Percentiles rank a stretch among this genome's conserved stretches.
Conservation (phyloP, 352 stramenopile species). For the Pythium dissimile region DNA sequence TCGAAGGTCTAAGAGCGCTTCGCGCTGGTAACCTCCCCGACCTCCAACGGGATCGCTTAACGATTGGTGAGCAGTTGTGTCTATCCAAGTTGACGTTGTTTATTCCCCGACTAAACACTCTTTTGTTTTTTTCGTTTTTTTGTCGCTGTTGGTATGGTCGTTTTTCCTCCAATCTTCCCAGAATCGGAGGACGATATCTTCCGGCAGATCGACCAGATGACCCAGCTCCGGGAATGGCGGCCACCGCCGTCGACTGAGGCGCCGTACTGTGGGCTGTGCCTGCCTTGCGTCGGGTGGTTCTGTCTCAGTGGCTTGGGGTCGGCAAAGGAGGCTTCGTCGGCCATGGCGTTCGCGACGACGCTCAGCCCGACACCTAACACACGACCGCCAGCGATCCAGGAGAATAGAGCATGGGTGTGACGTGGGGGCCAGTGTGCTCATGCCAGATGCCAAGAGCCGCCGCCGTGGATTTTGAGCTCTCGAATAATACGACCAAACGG, state of each 20-base stretch:
- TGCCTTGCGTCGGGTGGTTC: neutral
- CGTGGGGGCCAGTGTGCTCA: too few species aligned
- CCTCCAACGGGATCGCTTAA: slow-evolving; percentile 39
- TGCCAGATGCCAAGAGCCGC: too few species aligned
- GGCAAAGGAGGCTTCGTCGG: neutral
- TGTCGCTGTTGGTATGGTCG: neutral
- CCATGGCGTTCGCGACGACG: neutral
- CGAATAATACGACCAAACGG: too few species aligned
- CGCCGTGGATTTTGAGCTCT: too few species aligned
- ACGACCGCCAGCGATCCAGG: neutral
- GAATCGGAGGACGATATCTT: slow-evolving; percentile 79
- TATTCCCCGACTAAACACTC: too few species aligned
- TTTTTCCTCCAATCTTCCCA: slow-evolving; percentile 12
- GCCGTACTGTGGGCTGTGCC: slow-evolving; percentile 1
- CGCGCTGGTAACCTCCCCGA: slow-evolving; percentile 40
- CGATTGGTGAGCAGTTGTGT: slow-evolving; percentile 46
- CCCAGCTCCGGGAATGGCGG: slow-evolving; percentile 48
- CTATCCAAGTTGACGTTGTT: too few species aligned
- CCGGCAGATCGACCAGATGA: slow-evolving; percentile 62
- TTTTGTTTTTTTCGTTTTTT: neutral
- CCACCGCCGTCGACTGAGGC: slow-evolving; percentile 28
- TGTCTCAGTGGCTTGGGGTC: neutral
- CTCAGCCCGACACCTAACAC: neutral
- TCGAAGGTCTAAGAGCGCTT: slow-evolving; percentile 58
- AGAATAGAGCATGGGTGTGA: too few species aligned